Percentiles rank a stretch among this genome's conserved stretches.
These are phyloP conservation scores for Tolypocladium pustulatum DNA, from an alignment of 2,329 filamentous ascomycete genomes.

Conservation along the genomic window DNA sequence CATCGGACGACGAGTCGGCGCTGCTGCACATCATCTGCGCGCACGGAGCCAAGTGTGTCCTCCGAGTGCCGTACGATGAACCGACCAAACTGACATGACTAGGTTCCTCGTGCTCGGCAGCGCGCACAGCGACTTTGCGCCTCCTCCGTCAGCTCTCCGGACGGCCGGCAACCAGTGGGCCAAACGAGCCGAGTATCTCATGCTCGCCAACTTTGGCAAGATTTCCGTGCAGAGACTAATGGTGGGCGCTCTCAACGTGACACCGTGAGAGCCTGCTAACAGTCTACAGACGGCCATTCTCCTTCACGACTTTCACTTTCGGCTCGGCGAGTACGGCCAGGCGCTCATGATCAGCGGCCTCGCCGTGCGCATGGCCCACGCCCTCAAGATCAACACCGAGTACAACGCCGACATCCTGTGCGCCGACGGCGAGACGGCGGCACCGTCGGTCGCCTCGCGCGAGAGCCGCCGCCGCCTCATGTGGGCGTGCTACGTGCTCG, in stretches of 20 bases:
- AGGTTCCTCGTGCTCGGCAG: conserved; percentile 24
- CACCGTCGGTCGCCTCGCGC: conserved; percentile 24
- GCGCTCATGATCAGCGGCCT: conserved; percentile 30
- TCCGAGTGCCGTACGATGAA: not conserved
- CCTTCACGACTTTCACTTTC: conserved; percentile 28
- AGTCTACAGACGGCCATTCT: conserved; percentile 22
- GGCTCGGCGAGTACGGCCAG: conserved; percentile 27
- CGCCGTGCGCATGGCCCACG: conserved; percentile 29
- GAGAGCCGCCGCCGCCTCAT: conserved; percentile 28
- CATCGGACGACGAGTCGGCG: conserved; percentile 24
- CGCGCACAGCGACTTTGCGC: conserved; percentile 17
- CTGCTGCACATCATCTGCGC: conserved; percentile 26
- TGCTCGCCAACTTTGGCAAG: conserved; percentile 26
- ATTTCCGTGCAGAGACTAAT: conserved; percentile 28
- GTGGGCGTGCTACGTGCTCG: conserved; percentile 31
- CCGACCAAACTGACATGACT: conserved; percentile 2
- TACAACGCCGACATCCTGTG: conserved; percentile 26
- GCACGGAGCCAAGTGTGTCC: conserved; percentile 25
- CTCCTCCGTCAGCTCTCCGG: conserved; percentile 17
- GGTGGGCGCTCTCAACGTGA: conserved; percentile 12
- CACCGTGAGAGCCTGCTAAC: not conserved
- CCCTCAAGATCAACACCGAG: conserved; percentile 28
- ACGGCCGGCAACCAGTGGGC: conserved; percentile 27
- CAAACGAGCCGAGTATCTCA: conserved; percentile 22
- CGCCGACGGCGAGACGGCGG: conserved; percentile 16